Conservation (phyloP, 2,329 filamentous ascomycete species). For the Sclerotinia trifoliorum region DNA sequence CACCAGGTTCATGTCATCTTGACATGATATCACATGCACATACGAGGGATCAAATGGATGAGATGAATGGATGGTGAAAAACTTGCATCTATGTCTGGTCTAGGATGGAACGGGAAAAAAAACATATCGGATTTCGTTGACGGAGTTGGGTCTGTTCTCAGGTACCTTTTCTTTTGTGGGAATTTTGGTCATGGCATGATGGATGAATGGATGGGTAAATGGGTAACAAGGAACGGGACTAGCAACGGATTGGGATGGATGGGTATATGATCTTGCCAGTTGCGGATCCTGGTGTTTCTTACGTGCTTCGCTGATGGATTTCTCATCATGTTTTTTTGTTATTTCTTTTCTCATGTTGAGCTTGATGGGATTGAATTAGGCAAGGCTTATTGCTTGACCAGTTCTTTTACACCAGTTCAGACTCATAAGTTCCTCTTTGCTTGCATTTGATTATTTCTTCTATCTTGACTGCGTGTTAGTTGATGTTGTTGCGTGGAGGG, state of each 20-base stretch:
- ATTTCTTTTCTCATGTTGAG: not conserved
- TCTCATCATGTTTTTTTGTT: not conserved
- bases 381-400: not conserved
- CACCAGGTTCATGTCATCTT: not conserved
- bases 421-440: conserved; percentile 14
- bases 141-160: not conserved
- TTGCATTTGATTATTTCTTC: conserved; percentile 17
- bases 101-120: conserved; percentile 12
- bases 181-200: conserved; percentile 6
- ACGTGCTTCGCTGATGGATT: conserved; percentile 1
- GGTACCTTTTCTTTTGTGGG: not conserved
- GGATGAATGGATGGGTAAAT: conserved; percentile 13
- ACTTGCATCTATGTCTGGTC: conserved; percentile 16
- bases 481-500: not conserved
- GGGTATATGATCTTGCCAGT: conserved; percentile 17
- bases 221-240: not conserved
- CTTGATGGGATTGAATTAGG: not conserved
- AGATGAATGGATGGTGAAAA: conserved; percentile 13
- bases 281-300: conserved; percentile 19
- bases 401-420: not conserved
- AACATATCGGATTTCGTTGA: conserved; percentile 7
- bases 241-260: conserved; percentile 6
- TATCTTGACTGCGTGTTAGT: conserved; percentile 17
- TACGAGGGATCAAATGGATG: not conserved
- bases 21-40: not conserved